Evolutionary conservation across 805 yeast genomes (phyloP).

Genomic region (Monosporozyma unispora): DNA sequence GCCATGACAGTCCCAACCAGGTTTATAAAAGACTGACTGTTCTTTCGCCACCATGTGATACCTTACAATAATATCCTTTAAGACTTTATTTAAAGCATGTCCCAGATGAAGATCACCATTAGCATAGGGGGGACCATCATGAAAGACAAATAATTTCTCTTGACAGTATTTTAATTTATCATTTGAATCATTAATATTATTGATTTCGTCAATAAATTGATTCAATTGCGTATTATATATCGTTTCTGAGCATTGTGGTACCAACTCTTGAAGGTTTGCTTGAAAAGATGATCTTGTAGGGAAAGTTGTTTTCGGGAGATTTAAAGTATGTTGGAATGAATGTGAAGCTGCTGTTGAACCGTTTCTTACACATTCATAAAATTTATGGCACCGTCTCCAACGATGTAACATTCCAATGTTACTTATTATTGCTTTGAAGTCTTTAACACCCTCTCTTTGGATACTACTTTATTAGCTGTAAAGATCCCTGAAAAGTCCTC

Average conservation of each 20-base stretch:
- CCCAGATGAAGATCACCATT: slow-evolving; percentile 90
- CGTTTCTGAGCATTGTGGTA: slow-evolving; percentile 46
- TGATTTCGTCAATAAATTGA: slow-evolving; percentile 11
- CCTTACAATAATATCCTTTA: slow-evolving; percentile 79
- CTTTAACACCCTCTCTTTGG: background rate
- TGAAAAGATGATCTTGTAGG: slow-evolving; percentile 50
- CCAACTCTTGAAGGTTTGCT: slow-evolving; percentile 34
- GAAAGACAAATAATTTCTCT: slow-evolving; percentile 53
- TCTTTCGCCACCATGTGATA: slow-evolving; percentile 56
- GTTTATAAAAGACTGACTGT: slow-evolving; percentile 57
- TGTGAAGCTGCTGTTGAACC: slow-evolving; percentile 14
- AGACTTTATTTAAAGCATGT: slow-evolving; percentile 82
- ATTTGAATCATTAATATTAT: slow-evolving; percentile 13
- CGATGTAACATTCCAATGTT: background rate
- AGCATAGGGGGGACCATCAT: slow-evolving; percentile 99
- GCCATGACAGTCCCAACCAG: slow-evolving; percentile 99
- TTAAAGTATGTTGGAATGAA: slow-evolving; percentile 42
- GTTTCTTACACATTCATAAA: background rate
- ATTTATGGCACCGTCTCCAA: background rate
- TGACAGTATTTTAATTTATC: slow-evolving; percentile 17
- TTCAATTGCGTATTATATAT: slow-evolving; percentile 58
- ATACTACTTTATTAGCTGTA: background rate
- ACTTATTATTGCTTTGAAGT: background rate
- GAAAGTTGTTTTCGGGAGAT: slow-evolving; percentile 61
- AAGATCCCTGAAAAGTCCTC: background rate